Evolutionary conservation across 163 green algal genomes (phyloP).

Genomic region (Volvox carteri): DNA sequence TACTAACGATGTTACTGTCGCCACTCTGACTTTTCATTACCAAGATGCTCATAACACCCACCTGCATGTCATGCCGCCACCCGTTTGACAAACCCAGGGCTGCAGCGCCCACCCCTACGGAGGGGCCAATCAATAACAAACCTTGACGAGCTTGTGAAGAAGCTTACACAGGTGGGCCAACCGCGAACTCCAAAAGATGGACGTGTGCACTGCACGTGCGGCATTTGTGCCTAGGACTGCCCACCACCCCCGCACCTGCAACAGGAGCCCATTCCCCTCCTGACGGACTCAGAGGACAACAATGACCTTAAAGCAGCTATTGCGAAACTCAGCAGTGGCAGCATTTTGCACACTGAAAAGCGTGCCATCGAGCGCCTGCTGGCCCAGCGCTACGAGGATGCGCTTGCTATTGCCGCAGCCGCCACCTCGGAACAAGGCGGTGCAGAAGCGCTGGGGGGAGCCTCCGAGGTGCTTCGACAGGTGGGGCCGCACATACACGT

Average conservation of each 20-base stretch:
- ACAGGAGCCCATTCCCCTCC: conserved; percentile 30
- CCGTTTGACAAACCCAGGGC: conserved; percentile 19
- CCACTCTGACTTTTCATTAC: no score
- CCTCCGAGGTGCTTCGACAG: conserved; percentile 23
- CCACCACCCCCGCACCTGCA: no score
- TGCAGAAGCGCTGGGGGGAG: conserved; percentile 4
- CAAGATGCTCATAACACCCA: no score
- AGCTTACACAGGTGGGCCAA: conserved; percentile 30
- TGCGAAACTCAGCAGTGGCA: conserved; percentile 35
- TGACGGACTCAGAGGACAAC: neutral
- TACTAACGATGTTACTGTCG: no score
- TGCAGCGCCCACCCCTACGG: conserved; percentile 37
- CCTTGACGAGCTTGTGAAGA: conserved; percentile 40
- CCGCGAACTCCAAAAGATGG: no score
- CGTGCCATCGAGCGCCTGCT: conserved; percentile 48
- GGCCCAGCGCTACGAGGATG: conserved; percentile 51
- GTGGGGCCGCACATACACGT: no score
- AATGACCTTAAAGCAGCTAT: conserved; percentile 32
- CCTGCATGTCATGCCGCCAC: no score
- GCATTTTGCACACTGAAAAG: conserved; percentile 54
- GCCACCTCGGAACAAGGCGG: neutral
- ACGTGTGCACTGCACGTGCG: no score
- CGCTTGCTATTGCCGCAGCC: conserved; percentile 22
- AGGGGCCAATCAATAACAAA: neutral
- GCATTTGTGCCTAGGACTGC: no score